Percentiles rank a stretch among this genome's conserved stretches.
phyloP scores from a whole-genome alignment of 495 filamentous ascomycete species.

The Tuber brumale region DNA sequence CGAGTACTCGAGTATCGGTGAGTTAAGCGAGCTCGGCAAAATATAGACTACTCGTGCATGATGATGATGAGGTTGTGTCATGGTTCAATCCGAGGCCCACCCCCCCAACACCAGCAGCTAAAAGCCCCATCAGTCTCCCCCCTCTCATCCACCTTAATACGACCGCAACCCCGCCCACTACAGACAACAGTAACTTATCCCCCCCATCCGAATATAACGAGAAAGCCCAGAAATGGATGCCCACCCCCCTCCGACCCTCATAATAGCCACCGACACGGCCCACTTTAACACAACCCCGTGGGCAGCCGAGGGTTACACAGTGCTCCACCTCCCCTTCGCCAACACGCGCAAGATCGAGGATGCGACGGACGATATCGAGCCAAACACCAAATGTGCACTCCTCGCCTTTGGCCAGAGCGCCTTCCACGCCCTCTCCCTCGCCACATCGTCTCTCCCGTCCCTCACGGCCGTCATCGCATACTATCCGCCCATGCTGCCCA shows the following conservation, averaged over 20 bases:
- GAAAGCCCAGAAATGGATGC: background rate
- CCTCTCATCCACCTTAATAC: background rate
- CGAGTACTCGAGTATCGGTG: no score
- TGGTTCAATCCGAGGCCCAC: background rate
- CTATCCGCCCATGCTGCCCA: slow-evolving; percentile 54
- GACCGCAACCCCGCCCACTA: no score
- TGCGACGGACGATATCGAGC: slow-evolving; percentile 34
- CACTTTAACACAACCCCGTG: slow-evolving; percentile 30
- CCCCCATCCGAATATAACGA: no score
- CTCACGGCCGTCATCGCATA: slow-evolving; percentile 54
- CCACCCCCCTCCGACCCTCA: slow-evolving; percentile 21
- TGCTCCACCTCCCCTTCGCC: slow-evolving; percentile 30
- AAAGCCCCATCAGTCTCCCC: background rate
- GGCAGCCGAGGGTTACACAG: slow-evolving; percentile 29
- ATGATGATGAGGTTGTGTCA: background rate
- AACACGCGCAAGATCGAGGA: slow-evolving; percentile 27
- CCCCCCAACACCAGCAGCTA: background rate
- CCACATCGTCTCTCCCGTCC: slow-evolving; percentile 48
- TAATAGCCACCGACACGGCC: slow-evolving; percentile 32
- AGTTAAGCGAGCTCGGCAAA: background rate
- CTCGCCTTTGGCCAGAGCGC: slow-evolving; percentile 57
- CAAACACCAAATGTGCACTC: slow-evolving; percentile 30
- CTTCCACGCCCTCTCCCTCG: slow-evolving; percentile 52
- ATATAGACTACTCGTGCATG: background rate
- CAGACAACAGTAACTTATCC: no score